Evolutionary conservation across 2,329 filamentous ascomycete species (phyloP).

Genomic region (Trichoderma harzianum): DNA sequence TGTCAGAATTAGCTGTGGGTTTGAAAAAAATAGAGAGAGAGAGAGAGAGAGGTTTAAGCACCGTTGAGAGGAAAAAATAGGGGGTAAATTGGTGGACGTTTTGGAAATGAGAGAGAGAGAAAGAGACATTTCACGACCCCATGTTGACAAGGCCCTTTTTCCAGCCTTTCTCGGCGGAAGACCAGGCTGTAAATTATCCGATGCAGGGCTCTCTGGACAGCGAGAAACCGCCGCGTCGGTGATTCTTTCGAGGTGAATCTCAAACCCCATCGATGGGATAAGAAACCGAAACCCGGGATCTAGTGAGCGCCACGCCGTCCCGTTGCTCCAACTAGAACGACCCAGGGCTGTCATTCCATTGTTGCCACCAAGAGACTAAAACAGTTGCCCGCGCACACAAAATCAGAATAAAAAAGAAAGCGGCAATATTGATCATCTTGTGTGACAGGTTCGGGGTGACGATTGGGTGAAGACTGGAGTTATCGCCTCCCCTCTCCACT

Average conservation of each 20-base stretch:
- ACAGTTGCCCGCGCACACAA: neutral
- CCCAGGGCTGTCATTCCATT: neutral
- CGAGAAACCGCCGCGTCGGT: neutral
- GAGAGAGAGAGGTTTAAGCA: neutral
- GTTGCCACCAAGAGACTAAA: neutral
- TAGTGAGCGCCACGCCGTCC: constrained; percentile 16
- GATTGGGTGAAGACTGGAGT: too few relatives aligned
- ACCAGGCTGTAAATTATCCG: neutral
- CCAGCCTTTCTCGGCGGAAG: neutral
- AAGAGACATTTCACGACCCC: neutral
- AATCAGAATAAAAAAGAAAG: neutral
- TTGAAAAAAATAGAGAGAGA: neutral
- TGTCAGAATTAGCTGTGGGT: constrained; percentile 11
- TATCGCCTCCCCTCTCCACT: neutral
- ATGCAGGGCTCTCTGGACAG: neutral
- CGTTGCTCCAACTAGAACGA: neutral
- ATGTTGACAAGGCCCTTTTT: neutral
- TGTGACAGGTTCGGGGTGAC: neutral
- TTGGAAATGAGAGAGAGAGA: neutral
- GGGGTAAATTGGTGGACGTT: neutral
- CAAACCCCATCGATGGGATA: neutral
- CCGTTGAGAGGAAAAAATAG: neutral
- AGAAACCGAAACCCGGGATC: neutral
- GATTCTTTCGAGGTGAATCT: neutral
- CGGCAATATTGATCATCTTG: neutral